A percentile compares a stretch with the other conserved stretches of the same genome.
Conservation (phyloP, 2,329 filamentous ascomycete genomes). For the Phaeomoniella chlamydospora region DNA sequence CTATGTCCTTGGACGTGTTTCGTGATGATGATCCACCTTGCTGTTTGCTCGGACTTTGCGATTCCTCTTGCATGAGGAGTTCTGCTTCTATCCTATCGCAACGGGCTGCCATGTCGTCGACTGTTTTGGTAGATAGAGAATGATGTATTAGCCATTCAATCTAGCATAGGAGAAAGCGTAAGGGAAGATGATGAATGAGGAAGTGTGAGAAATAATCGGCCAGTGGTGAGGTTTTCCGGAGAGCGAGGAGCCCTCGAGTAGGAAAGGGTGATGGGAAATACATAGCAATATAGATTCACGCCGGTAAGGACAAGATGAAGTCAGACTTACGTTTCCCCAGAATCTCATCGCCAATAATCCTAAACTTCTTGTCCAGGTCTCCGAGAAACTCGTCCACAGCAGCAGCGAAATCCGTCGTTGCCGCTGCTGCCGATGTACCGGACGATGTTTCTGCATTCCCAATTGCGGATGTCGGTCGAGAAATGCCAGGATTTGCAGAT, state of each 20-base stretch:
- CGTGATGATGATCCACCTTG: too few relatives aligned
- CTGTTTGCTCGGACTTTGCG: too few relatives aligned
- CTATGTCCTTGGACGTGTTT: neutral
- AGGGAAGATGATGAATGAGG: too few relatives aligned
- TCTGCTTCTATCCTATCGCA: slow-evolving; percentile 14
- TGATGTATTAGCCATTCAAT: too few relatives aligned
- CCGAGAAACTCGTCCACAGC: slow-evolving; percentile 15
- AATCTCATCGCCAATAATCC: slow-evolving; percentile 14
- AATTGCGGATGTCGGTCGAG: neutral
- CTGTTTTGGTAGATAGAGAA: too few relatives aligned
- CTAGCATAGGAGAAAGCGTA: too few relatives aligned
- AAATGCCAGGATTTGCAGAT: neutral
- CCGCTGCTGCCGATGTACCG: slow-evolving; percentile 1
- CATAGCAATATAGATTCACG: neutral
- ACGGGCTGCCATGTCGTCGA: slow-evolving; percentile 14
- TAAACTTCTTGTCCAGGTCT: slow-evolving; percentile 14
- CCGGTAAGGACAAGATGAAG: neutral
- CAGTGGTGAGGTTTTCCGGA: neutral
- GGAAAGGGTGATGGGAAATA: too few relatives aligned
- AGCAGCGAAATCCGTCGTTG: slow-evolving; percentile 10
- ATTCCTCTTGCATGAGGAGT: slow-evolving; percentile 7
- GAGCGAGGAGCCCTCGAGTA: too few relatives aligned
- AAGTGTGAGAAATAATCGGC: too few relatives aligned
- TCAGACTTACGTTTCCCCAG: slow-evolving; percentile 10
- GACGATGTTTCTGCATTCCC: neutral